Evolutionary conservation across 148 eudicot species (phyloP), one percentile per base, ranked within the genome.

Genomic region (Salicornia ramosissima): DNA sequence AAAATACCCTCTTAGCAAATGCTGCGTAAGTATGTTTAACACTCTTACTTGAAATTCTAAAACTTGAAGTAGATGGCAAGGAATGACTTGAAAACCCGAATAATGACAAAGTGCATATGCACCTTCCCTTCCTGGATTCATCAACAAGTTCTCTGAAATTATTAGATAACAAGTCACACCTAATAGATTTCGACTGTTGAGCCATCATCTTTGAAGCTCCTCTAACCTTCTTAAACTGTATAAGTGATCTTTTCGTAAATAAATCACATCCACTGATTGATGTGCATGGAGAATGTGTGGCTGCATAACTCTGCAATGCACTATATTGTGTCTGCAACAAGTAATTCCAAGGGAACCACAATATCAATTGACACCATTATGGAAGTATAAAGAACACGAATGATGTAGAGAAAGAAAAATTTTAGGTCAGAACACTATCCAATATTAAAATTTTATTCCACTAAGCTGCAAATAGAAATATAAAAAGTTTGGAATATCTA

Each of bases 1-100:
- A 87, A 61, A 87, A 87, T 36, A 69, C 52, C 77, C 88, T 88
- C 79, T 62, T 82, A 22, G 77, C 47, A 74, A 74, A 57, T 64
- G 55, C 76, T 45, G 51, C 82, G 68, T 49, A 49, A 74, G 69
- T 57, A 64, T 75, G 68, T 56, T 74, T 49, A 25, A 74, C 36
- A 58, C 76, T 65, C 72, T 62, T 74, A 74, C 66, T 51, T 59
- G 75, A 69, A 46, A 70, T 69, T 71, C 83, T 72, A 75, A 52
- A 69, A 75, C 76, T 61, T 42, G 56, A 64, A 51, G 80, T 68
- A 63, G 72, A 74, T 60, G 74, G 71, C 47, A 60, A 64, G 30
- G 40, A 55, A 71, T 67, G 47, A 79, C 42, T 64, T 28, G 75
- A 51, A 74, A 68, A 74, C 64, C 80, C 81, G 61, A 72, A 53